phyloP scores from a whole-genome alignment of 495 filamentous ascomycete species.

The Lepraria neglecta region DNA sequence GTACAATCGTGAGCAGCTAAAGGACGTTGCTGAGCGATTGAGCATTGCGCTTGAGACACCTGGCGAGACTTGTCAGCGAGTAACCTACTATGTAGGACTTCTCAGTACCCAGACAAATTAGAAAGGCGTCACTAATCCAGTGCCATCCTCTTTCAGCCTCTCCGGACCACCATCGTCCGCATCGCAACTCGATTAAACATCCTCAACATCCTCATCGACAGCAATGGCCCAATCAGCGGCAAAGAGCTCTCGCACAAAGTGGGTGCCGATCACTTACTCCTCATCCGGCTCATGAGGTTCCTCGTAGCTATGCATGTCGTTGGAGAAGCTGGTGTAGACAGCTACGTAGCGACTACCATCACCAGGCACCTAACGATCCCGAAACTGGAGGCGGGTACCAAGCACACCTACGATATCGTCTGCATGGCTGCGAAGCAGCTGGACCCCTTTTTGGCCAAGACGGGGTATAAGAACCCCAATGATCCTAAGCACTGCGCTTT shows the following conservation, averaged over 20 bases:
- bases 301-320: constrained; percentile 19
- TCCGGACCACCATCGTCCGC: not conserved
- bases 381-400: constrained; percentile 15
- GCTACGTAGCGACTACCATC: constrained; percentile 19
- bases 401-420: constrained; percentile 34
- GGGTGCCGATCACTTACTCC: constrained; percentile 15
- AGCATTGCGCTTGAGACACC: constrained; percentile 1
- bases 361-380: constrained; percentile 20
- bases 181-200: not conserved
- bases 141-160: not conserved
- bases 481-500: constrained; percentile 33
- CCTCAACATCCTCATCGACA: constrained; percentile 21
- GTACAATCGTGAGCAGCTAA: not conserved
- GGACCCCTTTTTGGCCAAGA: constrained; percentile 39
- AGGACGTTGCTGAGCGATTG: not conserved
- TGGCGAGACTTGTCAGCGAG: not conserved
- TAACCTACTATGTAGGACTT: not conserved
- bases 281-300: constrained; percentile 22
- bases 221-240: constrained; percentile 6
- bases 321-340: constrained; percentile 17
- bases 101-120: not conserved
- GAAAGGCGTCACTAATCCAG: not conserved
- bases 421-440: constrained; percentile 31
- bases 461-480: constrained; percentile 37
- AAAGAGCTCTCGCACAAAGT: constrained; percentile 13